Percentiles rank a stretch among this genome's conserved stretches.
phyloP scores from a whole-genome alignment of 352 stramenopile species.

The Globisporangium nodosum region DNA sequence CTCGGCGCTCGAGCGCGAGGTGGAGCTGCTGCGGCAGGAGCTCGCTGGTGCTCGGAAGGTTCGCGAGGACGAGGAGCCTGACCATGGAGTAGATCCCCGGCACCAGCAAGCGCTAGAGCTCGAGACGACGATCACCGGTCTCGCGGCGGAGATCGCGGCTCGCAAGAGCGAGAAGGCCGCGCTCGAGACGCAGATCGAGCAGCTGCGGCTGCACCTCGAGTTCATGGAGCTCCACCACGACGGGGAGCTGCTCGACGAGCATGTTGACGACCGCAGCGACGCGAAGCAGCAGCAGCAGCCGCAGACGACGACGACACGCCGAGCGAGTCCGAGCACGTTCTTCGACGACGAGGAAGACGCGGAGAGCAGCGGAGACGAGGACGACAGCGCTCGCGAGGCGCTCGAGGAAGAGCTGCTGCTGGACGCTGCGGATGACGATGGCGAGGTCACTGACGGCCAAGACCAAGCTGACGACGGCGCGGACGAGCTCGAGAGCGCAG shows the following conservation, averaged over 20 bases:
- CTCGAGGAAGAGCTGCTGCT: conserved; percentile 1
- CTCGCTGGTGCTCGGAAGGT: conserved; percentile 8
- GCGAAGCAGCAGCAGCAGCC: conserved; percentile 2
- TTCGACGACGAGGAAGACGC: conserved; percentile 15
- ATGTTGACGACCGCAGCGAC: neutral
- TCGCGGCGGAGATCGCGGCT: conserved; percentile 33
- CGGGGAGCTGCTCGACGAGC: neutral
- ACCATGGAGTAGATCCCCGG: neutral
- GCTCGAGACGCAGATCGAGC: conserved; percentile 62
- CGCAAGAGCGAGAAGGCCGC: conserved; percentile 33
- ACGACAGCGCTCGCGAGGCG: conserved; percentile 9
- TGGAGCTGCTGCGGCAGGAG: conserved; percentile 24
- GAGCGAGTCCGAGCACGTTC: conserved; percentile 3
- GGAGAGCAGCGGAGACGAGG: conserved; percentile 18
- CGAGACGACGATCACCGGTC: conserved; percentile 17
- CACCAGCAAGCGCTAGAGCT: conserved; percentile 14
- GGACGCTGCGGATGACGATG: neutral
- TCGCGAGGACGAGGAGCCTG: neutral
- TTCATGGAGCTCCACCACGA: conserved; percentile 29
- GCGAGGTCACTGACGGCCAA: neutral
- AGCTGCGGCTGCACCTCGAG: conserved; percentile 50
- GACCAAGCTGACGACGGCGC: conserved; percentile 1
- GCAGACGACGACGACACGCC: neutral
- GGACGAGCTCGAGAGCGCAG: conserved; percentile 7
- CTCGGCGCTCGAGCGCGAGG: conserved; percentile 21